These are phyloP conservation scores for Hylodesmum podocarpum DNA, from an alignment of 306 rosid genomes.

Conservation along the genomic window DNA sequence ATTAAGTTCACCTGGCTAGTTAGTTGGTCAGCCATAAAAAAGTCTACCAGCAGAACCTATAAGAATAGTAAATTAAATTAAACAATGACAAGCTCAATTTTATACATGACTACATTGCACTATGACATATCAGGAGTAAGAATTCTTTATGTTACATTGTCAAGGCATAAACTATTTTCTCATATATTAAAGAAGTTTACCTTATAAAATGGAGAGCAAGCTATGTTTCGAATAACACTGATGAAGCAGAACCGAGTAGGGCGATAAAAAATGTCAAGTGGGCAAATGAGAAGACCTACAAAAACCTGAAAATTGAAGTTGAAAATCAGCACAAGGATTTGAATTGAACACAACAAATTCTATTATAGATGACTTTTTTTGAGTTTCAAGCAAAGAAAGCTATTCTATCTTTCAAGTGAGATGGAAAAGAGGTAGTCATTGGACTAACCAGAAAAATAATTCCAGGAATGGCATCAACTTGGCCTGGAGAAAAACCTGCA, in stretches of 20 bases:
- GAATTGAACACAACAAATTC: not conserved
- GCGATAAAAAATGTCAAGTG: constrained; percentile 77
- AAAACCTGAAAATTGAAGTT: constrained; percentile 47
- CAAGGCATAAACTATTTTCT: too few species aligned
- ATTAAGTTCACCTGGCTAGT: constrained; percentile 80
- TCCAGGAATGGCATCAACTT: constrained; percentile 79
- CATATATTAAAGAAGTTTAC: constrained; percentile 32
- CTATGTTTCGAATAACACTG: constrained; percentile 71
- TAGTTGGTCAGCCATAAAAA: constrained; percentile 97
- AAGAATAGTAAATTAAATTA: not conserved
- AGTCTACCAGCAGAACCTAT: constrained; percentile 60
- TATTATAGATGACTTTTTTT: not conserved
- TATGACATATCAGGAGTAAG: not conserved
- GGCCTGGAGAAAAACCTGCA: constrained; percentile 52
- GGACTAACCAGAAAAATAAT: constrained; percentile 65
- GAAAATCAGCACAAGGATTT: constrained; percentile 18
- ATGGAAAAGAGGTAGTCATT: not conserved
- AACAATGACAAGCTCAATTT: not conserved
- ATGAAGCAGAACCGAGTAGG: constrained; percentile 83
- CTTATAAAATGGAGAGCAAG: constrained; percentile 83
- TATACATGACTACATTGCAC: not conserved
- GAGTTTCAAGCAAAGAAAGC: not conserved
- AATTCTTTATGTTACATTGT: too few species aligned
- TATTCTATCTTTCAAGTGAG: not conserved
- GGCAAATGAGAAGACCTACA: constrained; percentile 60